Percentiles rank a stretch among this genome's conserved stretches.
Conservation (phyloP, 306 rosid species). For the Gleditsia sinensis region DNA sequence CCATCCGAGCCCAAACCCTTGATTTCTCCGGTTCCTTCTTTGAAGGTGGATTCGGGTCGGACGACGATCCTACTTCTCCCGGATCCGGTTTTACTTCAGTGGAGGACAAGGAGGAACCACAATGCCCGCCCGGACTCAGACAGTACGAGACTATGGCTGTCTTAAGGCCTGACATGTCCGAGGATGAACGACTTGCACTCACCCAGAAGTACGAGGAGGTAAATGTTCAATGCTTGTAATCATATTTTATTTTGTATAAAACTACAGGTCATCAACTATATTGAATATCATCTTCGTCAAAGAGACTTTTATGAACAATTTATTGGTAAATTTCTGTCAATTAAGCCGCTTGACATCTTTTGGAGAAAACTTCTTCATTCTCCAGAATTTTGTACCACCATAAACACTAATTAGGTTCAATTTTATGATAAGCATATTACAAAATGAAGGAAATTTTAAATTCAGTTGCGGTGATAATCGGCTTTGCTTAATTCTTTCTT, state of each 20-base stretch:
- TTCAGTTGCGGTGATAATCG: not conserved
- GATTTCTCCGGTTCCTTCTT: constrained; percentile 75
- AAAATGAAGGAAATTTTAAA: not conserved
- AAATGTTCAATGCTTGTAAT: not conserved
- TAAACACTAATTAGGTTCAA: too few relatives aligned
- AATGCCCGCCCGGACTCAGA: constrained; percentile 77
- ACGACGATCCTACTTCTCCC: constrained; percentile 55
- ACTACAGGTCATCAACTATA: not conserved
- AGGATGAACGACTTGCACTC: constrained; percentile 65
- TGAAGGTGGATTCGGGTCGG: constrained; percentile 72
- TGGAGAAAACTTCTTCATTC: not conserved
- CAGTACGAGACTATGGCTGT: constrained; percentile 75
- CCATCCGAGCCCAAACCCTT: constrained; percentile 55
- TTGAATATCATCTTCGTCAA: not conserved
- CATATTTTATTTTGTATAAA: not conserved
- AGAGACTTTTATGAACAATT: too few relatives aligned
- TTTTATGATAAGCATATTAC: not conserved
- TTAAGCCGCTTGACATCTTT: not conserved
- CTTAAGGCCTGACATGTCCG: constrained; percentile 80
- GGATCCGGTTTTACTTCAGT: constrained; percentile 48
- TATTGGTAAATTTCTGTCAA: not conserved
- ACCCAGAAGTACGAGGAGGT: constrained; percentile 93
- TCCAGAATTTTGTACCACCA: not conserved
- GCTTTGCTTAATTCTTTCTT: not conserved
- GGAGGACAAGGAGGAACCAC: constrained; percentile 90